Conservation (phyloP, 768 basidiomycete genomes). For the Termitomyces sp. region DNA sequence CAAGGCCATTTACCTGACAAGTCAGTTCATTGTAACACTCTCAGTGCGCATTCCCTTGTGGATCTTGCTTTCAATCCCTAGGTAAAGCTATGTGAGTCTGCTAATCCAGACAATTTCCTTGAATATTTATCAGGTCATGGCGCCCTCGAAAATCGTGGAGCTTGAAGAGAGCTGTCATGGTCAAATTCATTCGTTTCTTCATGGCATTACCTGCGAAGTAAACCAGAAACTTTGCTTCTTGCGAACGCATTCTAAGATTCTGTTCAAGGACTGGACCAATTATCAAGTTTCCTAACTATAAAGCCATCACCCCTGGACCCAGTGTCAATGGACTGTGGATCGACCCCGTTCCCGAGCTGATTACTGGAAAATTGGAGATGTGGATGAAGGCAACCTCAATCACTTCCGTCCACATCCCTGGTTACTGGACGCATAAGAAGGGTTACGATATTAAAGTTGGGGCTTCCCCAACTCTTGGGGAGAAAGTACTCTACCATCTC, state of each 20-base stretch:
- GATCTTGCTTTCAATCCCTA: constrained; percentile 32
- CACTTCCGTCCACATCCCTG: constrained; percentile 39
- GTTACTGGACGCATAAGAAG: constrained; percentile 50
- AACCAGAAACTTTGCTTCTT: background rate
- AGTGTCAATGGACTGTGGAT: constrained; percentile 48
- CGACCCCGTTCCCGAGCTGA: constrained; percentile 31
- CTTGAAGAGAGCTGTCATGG: constrained; percentile 29
- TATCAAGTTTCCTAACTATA: constrained; percentile 26
- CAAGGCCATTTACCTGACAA: constrained; percentile 42
- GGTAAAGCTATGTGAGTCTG: constrained; percentile 16
- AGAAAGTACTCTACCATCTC: constrained; percentile 55
- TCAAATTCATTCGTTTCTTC: constrained; percentile 28
- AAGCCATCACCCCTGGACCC: constrained; percentile 32
- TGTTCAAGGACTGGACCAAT: constrained; percentile 29
- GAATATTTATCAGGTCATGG: constrained; percentile 22
- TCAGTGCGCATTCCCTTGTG: constrained; percentile 46
- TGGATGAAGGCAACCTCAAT: constrained; percentile 36
- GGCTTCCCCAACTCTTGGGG: constrained; percentile 35
- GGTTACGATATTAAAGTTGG: constrained; percentile 28
- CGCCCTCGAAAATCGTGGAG: constrained; percentile 45
- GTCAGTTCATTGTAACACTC: constrained; percentile 31
- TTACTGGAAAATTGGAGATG: constrained; percentile 36
- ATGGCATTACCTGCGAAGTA: constrained; percentile 22
- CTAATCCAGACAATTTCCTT: background rate
- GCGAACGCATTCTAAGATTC: background rate